Evolutionary conservation across 1,284 basidiomycete species (phyloP), one percentile per base, ranked within the genome.

Genomic region (Apiotrichum mycotoxinovorans): DNA sequence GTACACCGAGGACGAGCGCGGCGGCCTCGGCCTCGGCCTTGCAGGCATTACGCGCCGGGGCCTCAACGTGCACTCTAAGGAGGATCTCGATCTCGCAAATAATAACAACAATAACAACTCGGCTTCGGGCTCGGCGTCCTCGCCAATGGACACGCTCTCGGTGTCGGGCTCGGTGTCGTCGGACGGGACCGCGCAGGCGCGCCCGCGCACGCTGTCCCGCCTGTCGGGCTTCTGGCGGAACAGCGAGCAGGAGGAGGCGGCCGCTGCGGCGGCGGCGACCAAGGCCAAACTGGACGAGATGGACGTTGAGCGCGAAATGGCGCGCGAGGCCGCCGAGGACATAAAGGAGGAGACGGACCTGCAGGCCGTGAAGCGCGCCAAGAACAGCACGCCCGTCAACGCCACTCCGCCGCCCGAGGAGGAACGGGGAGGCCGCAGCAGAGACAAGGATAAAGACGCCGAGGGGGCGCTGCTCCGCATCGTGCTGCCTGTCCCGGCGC

Each of bases 231-330:
- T 51, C 25, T 51, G 56, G 56, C 23, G 22, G 20, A 48, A 20
- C 22, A 48, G 25, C 3, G 57, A n/a, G 7, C 42, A 55, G 14
- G 52, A 47, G 14, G 30, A 30, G 12, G 30, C 5, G 30, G 30
- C 30, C 7, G 30, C 30, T 5, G 30, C 30, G 30, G 30, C 30
- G 30, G 45, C 33, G 35, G 61, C 68, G 25, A 30, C 65, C 25
- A 48, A 54, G 34, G 66, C 66, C 23, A 51, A 62, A 46, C 58
- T 71, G 20, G 57, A 67, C n/a, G 73, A 75, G 54, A 63, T 67
- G 25, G 69, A 65, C 40, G 70, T 74, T 22, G 69, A 75, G 49
- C 42, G 60, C 30, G 70, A 70, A 56, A 73, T 75, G 71, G 60
- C 50, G 18, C 54, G 53, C 25, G 68, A 73, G 27, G 70, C 62